These are phyloP conservation scores for Pyrrhoderma noxium DNA, from an alignment of 1,284 basidiomycete species.

Conservation along the genomic window DNA sequence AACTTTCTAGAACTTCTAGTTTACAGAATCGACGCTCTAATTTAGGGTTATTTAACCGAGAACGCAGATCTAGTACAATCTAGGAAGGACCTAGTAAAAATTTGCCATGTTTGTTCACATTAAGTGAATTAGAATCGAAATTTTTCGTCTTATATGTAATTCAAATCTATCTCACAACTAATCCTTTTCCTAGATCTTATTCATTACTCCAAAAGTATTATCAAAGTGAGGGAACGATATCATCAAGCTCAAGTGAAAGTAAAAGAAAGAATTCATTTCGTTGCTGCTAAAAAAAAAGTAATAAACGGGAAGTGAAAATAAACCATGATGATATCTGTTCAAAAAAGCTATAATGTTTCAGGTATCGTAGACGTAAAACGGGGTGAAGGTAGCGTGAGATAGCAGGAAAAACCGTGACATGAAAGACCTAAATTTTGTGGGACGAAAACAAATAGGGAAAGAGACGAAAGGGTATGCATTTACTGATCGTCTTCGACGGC, in stretches of 20 bases:
- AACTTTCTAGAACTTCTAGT: no score
- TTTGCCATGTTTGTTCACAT: no score
- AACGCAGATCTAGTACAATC: no score
- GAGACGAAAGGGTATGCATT: neutral
- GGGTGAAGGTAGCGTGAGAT: neutral
- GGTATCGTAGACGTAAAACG: constrained; percentile 14
- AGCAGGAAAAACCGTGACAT: neutral
- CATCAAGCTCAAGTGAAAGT: neutral
- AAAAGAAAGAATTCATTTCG: constrained; percentile 8
- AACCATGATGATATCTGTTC: constrained; percentile 1
- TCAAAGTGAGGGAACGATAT: neutral
- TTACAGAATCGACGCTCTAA: no score
- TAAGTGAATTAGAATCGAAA: no score
- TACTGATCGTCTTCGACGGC: constrained; percentile 14
- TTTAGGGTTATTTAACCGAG: no score
- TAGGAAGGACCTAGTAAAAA: no score
- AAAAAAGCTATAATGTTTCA: neutral
- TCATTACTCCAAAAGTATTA: neutral
- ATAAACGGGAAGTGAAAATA: constrained; percentile 1
- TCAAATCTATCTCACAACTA: no score
- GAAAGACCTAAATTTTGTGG: constrained; percentile 5
- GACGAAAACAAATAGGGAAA: neutral
- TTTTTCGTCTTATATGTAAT: no score
- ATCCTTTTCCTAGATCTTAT: neutral
- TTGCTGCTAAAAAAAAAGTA: constrained; percentile 1